Evolutionary conservation across 1,284 basidiomycete genomes (phyloP), one percentile per base, ranked within the genome.

Genomic region (Melampsora americana): DNA sequence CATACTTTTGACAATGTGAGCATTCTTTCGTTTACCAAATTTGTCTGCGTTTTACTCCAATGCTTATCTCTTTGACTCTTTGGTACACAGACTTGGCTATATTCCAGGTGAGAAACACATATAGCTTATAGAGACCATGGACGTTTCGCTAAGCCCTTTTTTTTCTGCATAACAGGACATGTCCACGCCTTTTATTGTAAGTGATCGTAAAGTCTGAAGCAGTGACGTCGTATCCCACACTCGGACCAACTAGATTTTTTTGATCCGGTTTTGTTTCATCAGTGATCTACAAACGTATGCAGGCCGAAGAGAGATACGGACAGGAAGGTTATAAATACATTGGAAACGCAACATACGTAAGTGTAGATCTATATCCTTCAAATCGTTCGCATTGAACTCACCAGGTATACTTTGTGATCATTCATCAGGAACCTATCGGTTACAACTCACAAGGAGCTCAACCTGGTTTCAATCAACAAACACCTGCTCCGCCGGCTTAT

Each of bases 241-340:
- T 53, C 23, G n/a, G n/a, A n/a, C n/a, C n/a, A 53, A 18, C 23
- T 18, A 53, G 5, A 16, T 28, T 30, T 16, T 50, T 48, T 32
- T 50, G 6, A 1, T 61, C 3, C 39, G 46, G 39, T 30, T 53
- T n/a, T 0, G 46, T 53, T 50, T 35, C 65, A 26, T 85, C 88
- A 88, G 85, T 89, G 62, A 89, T 89, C 77, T 90, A 90, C 83
- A 89, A 87, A 85, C 88, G 88, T 84, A 90, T 91, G 84, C 86
- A 89, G 79, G 90, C 90, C 0, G 90, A 92, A 80, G 90, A 92
- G 80, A 85, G 86, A 68, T 91, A 89, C 81, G 90, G 90, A 5
- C 82, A 82, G 5, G 88, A 88, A 35, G 89, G 89, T 35, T 91
- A 89, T 84, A 81, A 85, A 77, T 89, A 87, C 89, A 81, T 74